Evolutionary conservation across 169 alveolate genomes (phyloP).

Genomic region (Eimeria nieschulzi): DNA sequence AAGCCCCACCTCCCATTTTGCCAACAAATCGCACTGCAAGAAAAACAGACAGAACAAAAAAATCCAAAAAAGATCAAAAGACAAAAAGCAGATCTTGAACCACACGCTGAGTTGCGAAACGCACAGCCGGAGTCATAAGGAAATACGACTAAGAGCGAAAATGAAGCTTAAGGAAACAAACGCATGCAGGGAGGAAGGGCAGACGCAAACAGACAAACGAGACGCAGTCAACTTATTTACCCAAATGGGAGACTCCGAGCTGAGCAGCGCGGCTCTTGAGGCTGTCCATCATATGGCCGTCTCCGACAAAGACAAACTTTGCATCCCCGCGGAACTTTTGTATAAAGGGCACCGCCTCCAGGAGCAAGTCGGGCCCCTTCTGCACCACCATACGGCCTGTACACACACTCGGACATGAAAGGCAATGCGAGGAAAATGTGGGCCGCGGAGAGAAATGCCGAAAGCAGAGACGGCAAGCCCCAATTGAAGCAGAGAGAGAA

Average conservation of each 20-base stretch:
- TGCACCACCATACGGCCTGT: constrained; percentile 83
- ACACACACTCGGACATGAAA: not conserved
- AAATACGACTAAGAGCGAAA: no score
- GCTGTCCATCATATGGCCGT: constrained; percentile 84
- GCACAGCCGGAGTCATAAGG: no score
- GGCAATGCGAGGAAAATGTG: no score
- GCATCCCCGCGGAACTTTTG: constrained; percentile 80
- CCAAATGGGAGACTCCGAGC: constrained; percentile 76
- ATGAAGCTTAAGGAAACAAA: no score
- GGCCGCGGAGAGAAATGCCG: no score
- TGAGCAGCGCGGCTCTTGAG: constrained; percentile 83
- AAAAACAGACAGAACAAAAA: not conserved
- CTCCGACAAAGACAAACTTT: constrained; percentile 85
- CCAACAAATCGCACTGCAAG: constrained; percentile 50
- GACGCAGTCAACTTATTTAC: not conserved
- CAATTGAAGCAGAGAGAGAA: no score
- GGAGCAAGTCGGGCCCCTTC: constrained; percentile 84
- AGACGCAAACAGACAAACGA: no score
- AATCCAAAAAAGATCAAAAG: no score
- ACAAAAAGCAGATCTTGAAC: not conserved
- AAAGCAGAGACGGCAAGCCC: no score
- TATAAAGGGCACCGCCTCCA: constrained; percentile 81
- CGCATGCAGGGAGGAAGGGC: no score
- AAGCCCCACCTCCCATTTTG: constrained; percentile 66
- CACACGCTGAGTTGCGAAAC: not conserved